Conservation (phyloP, 345 rosid species). For the Sapria himalayana region DNA sequence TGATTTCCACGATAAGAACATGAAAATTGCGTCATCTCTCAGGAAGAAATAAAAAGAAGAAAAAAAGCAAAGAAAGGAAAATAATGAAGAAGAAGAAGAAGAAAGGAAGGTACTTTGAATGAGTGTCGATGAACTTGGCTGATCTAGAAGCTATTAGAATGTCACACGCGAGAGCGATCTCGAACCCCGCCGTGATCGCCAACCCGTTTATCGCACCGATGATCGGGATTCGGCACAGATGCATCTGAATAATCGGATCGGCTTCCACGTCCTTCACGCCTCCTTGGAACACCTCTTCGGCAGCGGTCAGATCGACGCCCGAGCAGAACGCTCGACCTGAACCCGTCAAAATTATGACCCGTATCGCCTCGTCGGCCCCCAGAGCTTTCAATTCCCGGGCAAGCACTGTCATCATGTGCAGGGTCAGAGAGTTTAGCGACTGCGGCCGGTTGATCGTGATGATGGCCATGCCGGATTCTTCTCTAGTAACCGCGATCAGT, state of each 20-base stretch:
- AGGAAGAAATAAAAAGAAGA: not conserved
- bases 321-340: constrained; percentile 80
- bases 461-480: constrained; percentile 35
- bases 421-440: constrained; percentile 73
- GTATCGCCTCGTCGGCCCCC: constrained; percentile 31
- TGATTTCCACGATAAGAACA: not conserved
- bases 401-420: constrained; percentile 47
- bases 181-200: constrained; percentile 85
- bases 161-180: constrained; percentile 79
- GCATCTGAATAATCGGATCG: constrained; percentile 71
- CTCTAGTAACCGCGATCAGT: constrained; percentile 39
- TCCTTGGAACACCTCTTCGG: constrained; percentile 80
- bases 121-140: constrained; percentile 73
- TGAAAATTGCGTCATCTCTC: too few relatives aligned
- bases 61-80: too few relatives aligned
- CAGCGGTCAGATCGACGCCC: constrained; percentile 73
- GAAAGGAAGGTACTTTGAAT: constrained; percentile 30
- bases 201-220: constrained; percentile 78
- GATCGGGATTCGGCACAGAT: constrained; percentile 50
- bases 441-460: constrained; percentile 78
- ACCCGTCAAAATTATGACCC: constrained; percentile 45
- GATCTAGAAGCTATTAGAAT: constrained; percentile 52
- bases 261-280: constrained; percentile 65
- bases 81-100: not conserved
- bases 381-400: constrained; percentile 43